phyloP scores from a whole-genome alignment of 202 grass and related monocot species.

The Schoenoplectus triqueter region DNA sequence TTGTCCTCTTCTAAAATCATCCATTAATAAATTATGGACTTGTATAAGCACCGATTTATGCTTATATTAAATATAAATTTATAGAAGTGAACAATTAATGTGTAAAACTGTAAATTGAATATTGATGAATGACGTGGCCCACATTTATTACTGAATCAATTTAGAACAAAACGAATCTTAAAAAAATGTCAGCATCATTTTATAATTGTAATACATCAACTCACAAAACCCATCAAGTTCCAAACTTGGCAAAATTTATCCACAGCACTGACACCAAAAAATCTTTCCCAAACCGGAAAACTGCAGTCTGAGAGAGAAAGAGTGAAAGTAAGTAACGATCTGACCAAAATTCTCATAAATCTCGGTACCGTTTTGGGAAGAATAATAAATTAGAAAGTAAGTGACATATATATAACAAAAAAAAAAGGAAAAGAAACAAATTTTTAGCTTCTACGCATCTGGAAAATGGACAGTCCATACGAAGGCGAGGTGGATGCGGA shows the following conservation, averaged over 20 bases:
- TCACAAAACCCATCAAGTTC: slow-evolving; percentile 38
- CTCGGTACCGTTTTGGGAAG: slow-evolving; percentile 41
- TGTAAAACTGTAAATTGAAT: background rate
- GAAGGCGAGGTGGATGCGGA: slow-evolving; percentile 39
- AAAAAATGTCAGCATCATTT: slow-evolving; percentile 19
- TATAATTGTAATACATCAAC: slow-evolving; percentile 33
- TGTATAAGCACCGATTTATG: background rate
- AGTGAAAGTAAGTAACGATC: slow-evolving; percentile 33
- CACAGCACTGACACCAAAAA: slow-evolving; percentile 26
- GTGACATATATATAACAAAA: background rate
- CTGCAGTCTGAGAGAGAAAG: slow-evolving; percentile 31
- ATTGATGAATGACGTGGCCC: background rate
- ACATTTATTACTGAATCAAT: slow-evolving; percentile 13
- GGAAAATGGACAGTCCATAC: slow-evolving; percentile 35
- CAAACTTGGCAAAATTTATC: slow-evolving; percentile 35
- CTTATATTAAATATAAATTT: background rate
- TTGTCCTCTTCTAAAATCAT: background rate
- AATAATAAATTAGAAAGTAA: slow-evolving; percentile 19
- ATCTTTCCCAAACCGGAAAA: slow-evolving; percentile 33
- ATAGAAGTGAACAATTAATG: background rate
- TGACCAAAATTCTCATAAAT: slow-evolving; percentile 35
- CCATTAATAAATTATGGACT: background rate
- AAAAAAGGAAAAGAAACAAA: slow-evolving; percentile 29
- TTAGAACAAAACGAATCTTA: background rate
- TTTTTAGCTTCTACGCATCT: slow-evolving; percentile 49